Evolutionary conservation across 345 rosid species (phyloP), one percentile per base, ranked within the genome.

Genomic region (Pistacia integerrima): DNA sequence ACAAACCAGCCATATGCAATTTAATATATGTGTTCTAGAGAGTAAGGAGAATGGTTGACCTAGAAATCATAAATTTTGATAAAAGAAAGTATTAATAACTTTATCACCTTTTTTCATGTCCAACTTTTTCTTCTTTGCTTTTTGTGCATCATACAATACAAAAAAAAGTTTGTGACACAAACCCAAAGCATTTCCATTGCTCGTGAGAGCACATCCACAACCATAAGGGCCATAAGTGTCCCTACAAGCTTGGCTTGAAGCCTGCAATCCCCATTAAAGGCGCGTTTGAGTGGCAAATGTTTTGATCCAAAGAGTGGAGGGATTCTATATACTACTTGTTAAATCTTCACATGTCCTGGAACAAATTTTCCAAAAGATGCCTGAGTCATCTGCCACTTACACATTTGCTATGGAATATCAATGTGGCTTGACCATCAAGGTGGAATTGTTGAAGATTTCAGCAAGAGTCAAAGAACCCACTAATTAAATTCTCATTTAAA

Each of bases 331-430:
- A 62, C 54, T 16, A 62, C 54, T 46, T 30, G 22, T 4, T 22
- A 8, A 36, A 44, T 49, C 4, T 73, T 18, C 69, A 51, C 69
- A 62, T 63, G 68, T 18, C 14, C 7, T 35, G 38, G 70, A 74
- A 64, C 69, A 52, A 18, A 51, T 0, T 63, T 64, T 35, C 52
- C 22, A n/a, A 64, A 35, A 30, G 57, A 49, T 73, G 49, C 18
- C 33, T 18, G 25, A 74, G 70, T 74, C 77, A 74, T 20, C 30
- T n/a, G 63, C 36, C 69, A 64, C 70, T 52, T 4, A 38, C 41
- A 52, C 8, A 36, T 54, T 38, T 33, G 70, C 54, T 36, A 35
- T 13, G 36, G 22, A 18, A 52, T 52, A 38, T 35, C 10, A 7
- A 11, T 11, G 76, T 73, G 48, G 49, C 76, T 73, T 49, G 60